Percentiles rank a stretch among this genome's conserved stretches.
Evolutionary conservation across 1,284 basidiomycete species (phyloP).

Genomic region (Trichosporon sp.): DNA sequence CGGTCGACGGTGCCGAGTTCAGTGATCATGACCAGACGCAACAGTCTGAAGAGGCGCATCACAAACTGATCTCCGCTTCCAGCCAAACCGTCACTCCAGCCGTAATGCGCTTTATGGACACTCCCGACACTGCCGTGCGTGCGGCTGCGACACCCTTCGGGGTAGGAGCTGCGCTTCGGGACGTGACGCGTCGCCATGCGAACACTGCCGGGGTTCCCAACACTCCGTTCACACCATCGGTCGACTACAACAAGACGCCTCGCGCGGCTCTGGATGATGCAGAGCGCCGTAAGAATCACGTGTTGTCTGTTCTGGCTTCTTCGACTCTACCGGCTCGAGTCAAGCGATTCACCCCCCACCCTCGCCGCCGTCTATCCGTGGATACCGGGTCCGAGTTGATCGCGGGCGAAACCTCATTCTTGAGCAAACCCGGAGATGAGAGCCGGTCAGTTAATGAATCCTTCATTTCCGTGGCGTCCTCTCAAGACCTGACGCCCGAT

Average conservation of each 20-base stretch:
- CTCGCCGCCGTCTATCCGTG: constrained; percentile 42
- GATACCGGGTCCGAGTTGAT: constrained; percentile 40
- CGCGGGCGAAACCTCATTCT: constrained; percentile 31
- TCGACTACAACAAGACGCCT: constrained; percentile 35
- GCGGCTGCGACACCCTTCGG: constrained; percentile 31
- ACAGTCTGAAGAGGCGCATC: neutral
- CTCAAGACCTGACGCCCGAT: constrained; percentile 54
- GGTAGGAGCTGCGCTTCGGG: constrained; percentile 31
- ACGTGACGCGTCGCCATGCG: constrained; percentile 38
- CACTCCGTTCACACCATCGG: constrained; percentile 30
- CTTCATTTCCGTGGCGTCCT: constrained; percentile 54
- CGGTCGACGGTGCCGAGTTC: neutral
- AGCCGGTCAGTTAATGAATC: constrained; percentile 42
- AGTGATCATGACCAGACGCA: neutral
- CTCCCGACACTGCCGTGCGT: constrained; percentile 28
- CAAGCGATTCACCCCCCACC: constrained; percentile 45
- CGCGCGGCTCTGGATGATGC: constrained; percentile 45
- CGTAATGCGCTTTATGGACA: constrained; percentile 32
- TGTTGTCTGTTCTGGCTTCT: constrained; percentile 47
- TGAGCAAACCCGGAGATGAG: neutral
- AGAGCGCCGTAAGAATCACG: constrained; percentile 47
- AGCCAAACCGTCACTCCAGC: constrained; percentile 21
- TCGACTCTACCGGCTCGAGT: constrained; percentile 37
- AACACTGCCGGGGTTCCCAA: constrained; percentile 33
- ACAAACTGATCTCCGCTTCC: constrained; percentile 5